Evolutionary conservation across 495 filamentous ascomycete species (phyloP).

Genomic region (Cladorrhinum samala): DNA sequence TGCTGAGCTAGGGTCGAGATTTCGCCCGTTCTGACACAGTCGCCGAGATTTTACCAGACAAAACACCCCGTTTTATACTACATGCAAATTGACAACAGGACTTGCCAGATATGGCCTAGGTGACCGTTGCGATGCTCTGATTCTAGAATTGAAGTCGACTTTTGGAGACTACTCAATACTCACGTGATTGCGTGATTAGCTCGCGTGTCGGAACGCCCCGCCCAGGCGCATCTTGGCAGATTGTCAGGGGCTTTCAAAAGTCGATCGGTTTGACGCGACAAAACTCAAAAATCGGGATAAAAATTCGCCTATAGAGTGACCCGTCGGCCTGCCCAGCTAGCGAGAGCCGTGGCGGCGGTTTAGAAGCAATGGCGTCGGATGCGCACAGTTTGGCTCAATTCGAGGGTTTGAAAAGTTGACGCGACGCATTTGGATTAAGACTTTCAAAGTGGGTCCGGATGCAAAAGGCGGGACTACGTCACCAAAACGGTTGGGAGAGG

Average conservation of each 20-base stretch:
- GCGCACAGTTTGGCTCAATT: slow-evolving; percentile 1
- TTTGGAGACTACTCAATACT: neutral
- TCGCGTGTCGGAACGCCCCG: neutral
- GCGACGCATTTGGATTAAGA: neutral
- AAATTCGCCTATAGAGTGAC: too few species aligned
- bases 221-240: neutral
- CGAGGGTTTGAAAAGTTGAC: slow-evolving; percentile 3
- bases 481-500: neutral
- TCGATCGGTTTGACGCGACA: neutral
- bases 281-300: neutral
- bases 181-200: neutral
- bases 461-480: slow-evolving; percentile 1
- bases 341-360: neutral
- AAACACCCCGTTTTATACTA: too few species aligned
- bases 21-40: neutral
- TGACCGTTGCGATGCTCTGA: neutral
- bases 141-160: neutral
- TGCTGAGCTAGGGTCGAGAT: neutral
- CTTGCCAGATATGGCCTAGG: neutral
- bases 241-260: neutral
- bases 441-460: neutral
- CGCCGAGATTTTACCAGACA: neutral
- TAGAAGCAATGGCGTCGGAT: neutral
- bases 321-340: too few species aligned
- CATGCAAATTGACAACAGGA: too few species aligned